Base-by-base conservation (phyloP, 2,329 filamentous ascomycete genomes). In the Hypoxylon sp. region DNA sequence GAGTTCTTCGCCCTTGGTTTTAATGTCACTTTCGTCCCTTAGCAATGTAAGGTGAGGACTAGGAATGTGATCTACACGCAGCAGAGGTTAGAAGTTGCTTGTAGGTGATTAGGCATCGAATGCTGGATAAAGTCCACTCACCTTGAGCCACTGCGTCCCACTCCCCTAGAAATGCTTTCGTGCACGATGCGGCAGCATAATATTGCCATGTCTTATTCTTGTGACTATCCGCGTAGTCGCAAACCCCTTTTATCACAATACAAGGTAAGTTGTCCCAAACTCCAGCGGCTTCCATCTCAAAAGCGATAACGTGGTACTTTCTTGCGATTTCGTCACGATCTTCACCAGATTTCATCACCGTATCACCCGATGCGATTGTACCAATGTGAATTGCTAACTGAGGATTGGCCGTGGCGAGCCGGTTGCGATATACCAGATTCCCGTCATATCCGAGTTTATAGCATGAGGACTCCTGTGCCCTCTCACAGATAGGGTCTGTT, bases 181-280 rank as follows among this genome's bases (percentile, higher is more conserved):
- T 51, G 54, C 54, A 75, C 2, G 70, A 71, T 1, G 74, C 74
- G 0, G 74, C 74, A 0, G 74, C 72, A 56, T 75, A 61, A 14
- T 68, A 35, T 35, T 75, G 68, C 75, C 74, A 77, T 3, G 8
- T 31, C 11, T 76, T 68, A 42, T 77, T 77, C 30, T 75, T 76
- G 27, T 77, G 72, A 0, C 71, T 73, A 50, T 77, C 75, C 1
- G 75, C 67, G 50, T 76, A 77, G 20, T 75, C 69, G 53, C 72
- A 75, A 17, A 77, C 76, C 1, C 76, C 75, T 25, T 74, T 67
- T 10, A 78, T 73, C 1, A 74, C 71, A 1, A 78, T 33, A 44
- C 73, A 77, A 10, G 72, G 73, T 14, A 77, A 75, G 17, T 59
- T 63, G 33, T 73, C 57, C 69, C 75, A 72, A 2, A 75, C 40